phyloP scores from a whole-genome alignment of 345 rosid genomes.

The Brassica rapa region DNA sequence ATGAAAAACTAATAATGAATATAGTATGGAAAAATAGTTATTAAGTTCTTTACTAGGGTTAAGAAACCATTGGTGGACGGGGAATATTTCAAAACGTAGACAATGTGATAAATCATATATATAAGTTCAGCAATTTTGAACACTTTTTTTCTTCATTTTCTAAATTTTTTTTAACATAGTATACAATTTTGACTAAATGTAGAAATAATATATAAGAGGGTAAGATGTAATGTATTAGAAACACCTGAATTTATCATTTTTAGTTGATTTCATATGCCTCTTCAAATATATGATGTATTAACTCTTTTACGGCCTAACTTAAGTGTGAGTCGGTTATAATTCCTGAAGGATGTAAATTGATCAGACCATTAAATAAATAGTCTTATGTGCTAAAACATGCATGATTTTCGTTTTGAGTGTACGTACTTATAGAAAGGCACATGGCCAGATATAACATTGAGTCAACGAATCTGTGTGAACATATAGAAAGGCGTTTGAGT shows the following conservation, averaged over 20 bases:
- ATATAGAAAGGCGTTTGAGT: background rate
- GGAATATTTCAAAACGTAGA: background rate
- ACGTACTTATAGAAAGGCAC: constrained; percentile 22
- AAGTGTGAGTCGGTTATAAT: background rate
- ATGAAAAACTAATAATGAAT: background rate
- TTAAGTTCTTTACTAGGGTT: background rate
- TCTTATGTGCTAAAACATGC: background rate
- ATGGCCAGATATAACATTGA: constrained; percentile 3
- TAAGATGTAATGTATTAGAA: background rate
- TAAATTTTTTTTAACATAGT: background rate
- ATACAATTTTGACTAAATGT: background rate
- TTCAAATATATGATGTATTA: background rate
- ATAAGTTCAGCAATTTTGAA: background rate
- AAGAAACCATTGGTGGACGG: background rate
- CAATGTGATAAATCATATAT: background rate
- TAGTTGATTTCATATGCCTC: background rate
- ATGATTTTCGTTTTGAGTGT: background rate
- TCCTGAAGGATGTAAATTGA: background rate
- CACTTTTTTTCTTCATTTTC: no score
- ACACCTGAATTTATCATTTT: background rate
- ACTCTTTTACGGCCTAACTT: background rate
- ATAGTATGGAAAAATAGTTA: background rate
- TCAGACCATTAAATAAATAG: background rate
- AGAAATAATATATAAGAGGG: background rate
- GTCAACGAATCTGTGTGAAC: constrained; percentile 21